Conservation (phyloP, 306 rosid species). For the Calophaca sinica region DNA sequence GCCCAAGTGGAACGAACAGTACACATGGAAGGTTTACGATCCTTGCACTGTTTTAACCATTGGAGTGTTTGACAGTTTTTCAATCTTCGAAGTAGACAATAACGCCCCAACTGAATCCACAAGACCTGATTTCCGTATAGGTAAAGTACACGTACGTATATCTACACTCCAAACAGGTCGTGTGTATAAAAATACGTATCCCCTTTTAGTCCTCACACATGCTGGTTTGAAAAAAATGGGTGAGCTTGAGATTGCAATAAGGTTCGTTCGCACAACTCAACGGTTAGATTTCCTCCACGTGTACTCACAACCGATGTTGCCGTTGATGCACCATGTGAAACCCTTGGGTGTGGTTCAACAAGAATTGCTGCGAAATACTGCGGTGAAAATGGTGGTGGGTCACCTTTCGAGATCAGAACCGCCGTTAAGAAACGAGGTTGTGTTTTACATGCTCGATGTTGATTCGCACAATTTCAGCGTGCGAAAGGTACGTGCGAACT, state of each 20-base stretch:
- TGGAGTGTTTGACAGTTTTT: slow-evolving; percentile 75
- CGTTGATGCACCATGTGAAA: slow-evolving; percentile 83
- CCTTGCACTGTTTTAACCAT: slow-evolving; percentile 82
- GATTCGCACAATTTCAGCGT: slow-evolving; percentile 80
- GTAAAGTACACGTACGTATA: slow-evolving; percentile 72
- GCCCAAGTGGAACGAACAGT: slow-evolving; percentile 96
- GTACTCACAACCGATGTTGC: slow-evolving; percentile 74
- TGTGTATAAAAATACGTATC: slow-evolving; percentile 69
- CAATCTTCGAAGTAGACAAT: slow-evolving; percentile 36
- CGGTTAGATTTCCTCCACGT: slow-evolving; percentile 74
- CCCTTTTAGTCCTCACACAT: slow-evolving; percentile 59
- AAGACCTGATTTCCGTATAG: slow-evolving; percentile 66
- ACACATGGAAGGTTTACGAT: slow-evolving; percentile 87
- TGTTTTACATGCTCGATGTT: slow-evolving; percentile 74
- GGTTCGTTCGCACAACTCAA: slow-evolving; percentile 61
- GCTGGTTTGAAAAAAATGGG: slow-evolving; percentile 78
- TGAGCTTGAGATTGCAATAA: slow-evolving; percentile 76
- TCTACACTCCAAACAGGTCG: slow-evolving; percentile 71
- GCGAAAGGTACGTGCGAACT: slow-evolving; percentile 80
- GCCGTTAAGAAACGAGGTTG: slow-evolving; percentile 68
- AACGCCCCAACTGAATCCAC: slow-evolving; percentile 34
- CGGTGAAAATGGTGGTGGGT: slow-evolving; percentile 68
- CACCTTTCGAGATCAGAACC: slow-evolving; percentile 83
- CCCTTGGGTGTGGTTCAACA: slow-evolving; percentile 80
- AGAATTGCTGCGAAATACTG: slow-evolving; percentile 64